Evolutionary conservation across 495 filamentous ascomycete species (phyloP).

Genomic region (Pyronema domesticum): DNA sequence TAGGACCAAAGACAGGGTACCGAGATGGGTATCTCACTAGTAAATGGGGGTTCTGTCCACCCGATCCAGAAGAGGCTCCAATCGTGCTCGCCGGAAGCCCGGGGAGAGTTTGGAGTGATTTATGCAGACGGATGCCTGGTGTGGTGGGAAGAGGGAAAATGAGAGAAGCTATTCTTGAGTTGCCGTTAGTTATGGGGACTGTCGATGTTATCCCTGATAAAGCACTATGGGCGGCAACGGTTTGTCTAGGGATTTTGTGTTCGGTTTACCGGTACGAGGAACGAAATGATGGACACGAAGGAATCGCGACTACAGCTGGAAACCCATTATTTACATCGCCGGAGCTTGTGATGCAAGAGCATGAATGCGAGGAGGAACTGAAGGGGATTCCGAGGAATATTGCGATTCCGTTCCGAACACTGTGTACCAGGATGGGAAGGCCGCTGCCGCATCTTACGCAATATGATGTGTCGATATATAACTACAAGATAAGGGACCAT

Average conservation of each 20-base stretch:
- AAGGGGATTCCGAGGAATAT: conserved; percentile 32
- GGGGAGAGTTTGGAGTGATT: conserved; percentile 35
- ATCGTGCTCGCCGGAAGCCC: conserved; percentile 32
- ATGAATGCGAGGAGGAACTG: conserved; percentile 33
- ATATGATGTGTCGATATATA: conserved; percentile 34
- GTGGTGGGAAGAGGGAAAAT: conserved; percentile 33
- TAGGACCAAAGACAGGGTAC: conserved; percentile 34
- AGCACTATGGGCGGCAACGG: conserved; percentile 35
- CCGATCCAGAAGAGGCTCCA: conserved; percentile 32
- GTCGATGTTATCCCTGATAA: conserved; percentile 33
- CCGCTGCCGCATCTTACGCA: conserved; percentile 34
- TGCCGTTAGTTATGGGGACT: conserved; percentile 32
- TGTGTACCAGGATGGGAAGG: conserved; percentile 33
- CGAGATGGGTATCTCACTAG: conserved; percentile 36
- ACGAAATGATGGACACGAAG: conserved; percentile 35
- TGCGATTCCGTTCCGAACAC: conserved; percentile 31
- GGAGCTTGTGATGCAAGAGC: conserved; percentile 26
- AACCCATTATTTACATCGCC: conserved; percentile 24
- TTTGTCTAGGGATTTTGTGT: conserved; percentile 34
- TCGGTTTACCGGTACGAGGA: conserved; percentile 36
- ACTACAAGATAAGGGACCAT: conserved; percentile 33
- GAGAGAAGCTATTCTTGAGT: conserved; percentile 31
- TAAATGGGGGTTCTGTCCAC: conserved; percentile 34
- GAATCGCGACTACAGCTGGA: conserved; percentile 26
- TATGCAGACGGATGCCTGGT: conserved; percentile 37